phyloP scores from a whole-genome alignment of 2,329 filamentous ascomycete genomes.

The Pseudopyricularia javanii region DNA sequence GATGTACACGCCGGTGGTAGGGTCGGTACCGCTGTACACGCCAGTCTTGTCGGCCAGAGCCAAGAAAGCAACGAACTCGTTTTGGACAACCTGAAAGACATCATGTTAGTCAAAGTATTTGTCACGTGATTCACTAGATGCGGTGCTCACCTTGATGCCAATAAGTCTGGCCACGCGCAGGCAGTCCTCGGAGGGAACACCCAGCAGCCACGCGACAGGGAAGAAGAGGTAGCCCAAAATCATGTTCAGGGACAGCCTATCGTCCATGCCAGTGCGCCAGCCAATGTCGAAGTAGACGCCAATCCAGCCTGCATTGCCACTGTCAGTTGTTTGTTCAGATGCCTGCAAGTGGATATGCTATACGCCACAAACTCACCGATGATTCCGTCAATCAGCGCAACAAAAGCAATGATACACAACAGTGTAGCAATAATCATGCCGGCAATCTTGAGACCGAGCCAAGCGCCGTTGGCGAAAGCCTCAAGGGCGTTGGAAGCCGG shows the following conservation, averaged over 20 bases:
- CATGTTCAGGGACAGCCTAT: constrained; percentile 60
- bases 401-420: constrained; percentile 71
- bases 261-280: constrained; percentile 34
- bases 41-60: constrained; percentile 26
- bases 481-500: constrained; percentile 75
- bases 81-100: constrained; percentile 52
- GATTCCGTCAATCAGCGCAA: constrained; percentile 63
- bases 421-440: constrained; percentile 70
- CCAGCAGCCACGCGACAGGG: constrained; percentile 69
- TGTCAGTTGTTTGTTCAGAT: constrained; percentile 12
- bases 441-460: constrained; percentile 77
- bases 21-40: constrained; percentile 10
- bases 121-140: background rate
- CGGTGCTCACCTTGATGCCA: constrained; percentile 49
- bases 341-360: constrained; percentile 55
- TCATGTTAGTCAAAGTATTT: background rate
- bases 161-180: constrained; percentile 63
- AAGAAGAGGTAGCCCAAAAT: constrained; percentile 70
- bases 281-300: background rate
- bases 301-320: background rate
- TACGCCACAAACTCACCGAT: constrained; percentile 81
- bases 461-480: constrained; percentile 73
- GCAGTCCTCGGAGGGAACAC: constrained; percentile 56
- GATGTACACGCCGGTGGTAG: constrained; percentile 29
- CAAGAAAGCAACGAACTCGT: constrained; percentile 73